Percentiles rank a stretch among this genome's conserved stretches.
Evolutionary conservation across 176 grass and related monocot species (phyloP).

Genomic region (Eragrostis curvula): DNA sequence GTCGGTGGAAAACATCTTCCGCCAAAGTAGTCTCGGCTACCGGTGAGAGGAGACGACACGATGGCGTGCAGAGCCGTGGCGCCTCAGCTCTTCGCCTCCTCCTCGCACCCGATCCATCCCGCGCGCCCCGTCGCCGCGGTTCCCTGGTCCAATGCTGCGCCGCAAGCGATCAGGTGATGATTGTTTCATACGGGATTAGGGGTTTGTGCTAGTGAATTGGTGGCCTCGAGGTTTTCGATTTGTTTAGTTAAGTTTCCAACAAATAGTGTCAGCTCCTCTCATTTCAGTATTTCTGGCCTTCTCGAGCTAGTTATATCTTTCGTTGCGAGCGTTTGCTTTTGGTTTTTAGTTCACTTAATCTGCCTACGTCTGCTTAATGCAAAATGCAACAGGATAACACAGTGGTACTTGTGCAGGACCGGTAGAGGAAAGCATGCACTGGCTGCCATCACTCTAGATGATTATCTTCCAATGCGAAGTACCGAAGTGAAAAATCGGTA

Average conservation of each 20-base stretch:
- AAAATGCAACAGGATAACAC: conserved; percentile 4
- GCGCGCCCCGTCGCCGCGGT: neutral
- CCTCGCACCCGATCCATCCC: neutral
- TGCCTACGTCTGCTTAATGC: neutral
- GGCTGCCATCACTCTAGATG: conserved; percentile 57
- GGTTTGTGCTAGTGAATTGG: neutral
- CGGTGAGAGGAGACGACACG: neutral
- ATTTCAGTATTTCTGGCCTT: neutral
- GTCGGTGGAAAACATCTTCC: neutral
- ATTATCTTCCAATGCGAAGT: conserved; percentile 93
- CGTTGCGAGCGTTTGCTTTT: neutral
- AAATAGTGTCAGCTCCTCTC: neutral
- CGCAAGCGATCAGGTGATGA: neutral
- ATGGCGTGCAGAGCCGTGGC: neutral
- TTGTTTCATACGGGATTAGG: neutral
- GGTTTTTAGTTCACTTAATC: neutral
- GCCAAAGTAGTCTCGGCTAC: neutral
- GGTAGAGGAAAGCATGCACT: conserved; percentile 50
- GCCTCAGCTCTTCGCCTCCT: neutral
- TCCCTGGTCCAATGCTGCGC: neutral
- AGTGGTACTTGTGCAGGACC: conserved; percentile 54
- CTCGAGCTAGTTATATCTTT: neutral
- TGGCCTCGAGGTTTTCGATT: neutral
- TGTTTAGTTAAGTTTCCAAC: neutral
- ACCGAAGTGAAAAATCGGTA: conserved; percentile 89